These are phyloP conservation scores for Tuber magnatum DNA, from an alignment of 495 filamentous ascomycete genomes.

Conservation along the genomic window DNA sequence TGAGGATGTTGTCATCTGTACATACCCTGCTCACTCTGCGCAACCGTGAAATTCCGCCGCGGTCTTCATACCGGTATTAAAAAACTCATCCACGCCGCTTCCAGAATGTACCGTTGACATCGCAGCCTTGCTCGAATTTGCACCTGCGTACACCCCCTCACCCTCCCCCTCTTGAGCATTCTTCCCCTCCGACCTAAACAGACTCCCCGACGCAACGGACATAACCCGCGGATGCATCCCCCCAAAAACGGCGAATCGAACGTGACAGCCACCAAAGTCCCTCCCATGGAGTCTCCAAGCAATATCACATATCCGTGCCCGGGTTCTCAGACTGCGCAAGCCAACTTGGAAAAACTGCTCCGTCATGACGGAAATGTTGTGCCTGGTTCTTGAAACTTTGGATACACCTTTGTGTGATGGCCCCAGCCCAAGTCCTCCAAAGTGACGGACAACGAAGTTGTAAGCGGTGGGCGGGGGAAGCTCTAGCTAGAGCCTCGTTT, in stretches of 20 bases:
- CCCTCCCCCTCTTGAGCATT: slow-evolving; percentile 33
- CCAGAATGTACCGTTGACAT: slow-evolving; percentile 13
- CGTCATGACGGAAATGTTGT: slow-evolving; percentile 62
- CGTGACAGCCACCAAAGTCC: slow-evolving; percentile 72
- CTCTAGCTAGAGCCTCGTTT: slow-evolving; percentile 78
- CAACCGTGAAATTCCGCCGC: slow-evolving; percentile 31
- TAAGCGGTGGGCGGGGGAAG: slow-evolving; percentile 86
- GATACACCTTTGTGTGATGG: slow-evolving; percentile 86
- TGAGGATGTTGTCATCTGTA: background rate
- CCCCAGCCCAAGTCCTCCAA: slow-evolving; percentile 60
- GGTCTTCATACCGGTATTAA: slow-evolving; percentile 15
- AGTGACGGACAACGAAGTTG: slow-evolving; percentile 58
- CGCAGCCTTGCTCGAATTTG: slow-evolving; percentile 1
- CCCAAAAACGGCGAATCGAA: slow-evolving; percentile 84
- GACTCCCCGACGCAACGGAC: slow-evolving; percentile 64
- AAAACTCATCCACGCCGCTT: slow-evolving; percentile 25
- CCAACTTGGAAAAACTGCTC: slow-evolving; percentile 81
- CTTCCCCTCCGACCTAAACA: slow-evolving; percentile 58
- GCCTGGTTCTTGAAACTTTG: slow-evolving; percentile 77
- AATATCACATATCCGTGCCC: slow-evolving; percentile 72
- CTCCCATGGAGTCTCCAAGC: slow-evolving; percentile 86
- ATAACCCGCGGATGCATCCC: slow-evolving; percentile 82
- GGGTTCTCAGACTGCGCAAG: slow-evolving; percentile 64
- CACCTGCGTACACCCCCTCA: slow-evolving; percentile 3
- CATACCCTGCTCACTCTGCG: slow-evolving; percentile 25